Conservation (phyloP, 225 moss, liverwort and hornwort species). For the Neckera pumila region DNA sequence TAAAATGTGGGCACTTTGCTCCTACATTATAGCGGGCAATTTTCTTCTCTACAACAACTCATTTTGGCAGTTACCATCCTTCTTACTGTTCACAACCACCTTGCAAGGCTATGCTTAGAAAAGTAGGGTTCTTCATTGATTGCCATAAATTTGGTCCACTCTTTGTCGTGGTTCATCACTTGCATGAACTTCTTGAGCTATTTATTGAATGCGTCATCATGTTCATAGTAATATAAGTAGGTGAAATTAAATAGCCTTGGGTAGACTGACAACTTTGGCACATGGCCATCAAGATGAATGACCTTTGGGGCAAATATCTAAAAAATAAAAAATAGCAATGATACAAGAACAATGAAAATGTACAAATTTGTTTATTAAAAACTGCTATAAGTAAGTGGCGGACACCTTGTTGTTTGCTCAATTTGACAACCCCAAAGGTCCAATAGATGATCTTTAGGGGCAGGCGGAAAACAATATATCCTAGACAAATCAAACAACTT, state of each 20-base stretch:
- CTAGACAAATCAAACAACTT: neutral
- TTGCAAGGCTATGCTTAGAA: too few species aligned
- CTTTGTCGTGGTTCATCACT: too few species aligned
- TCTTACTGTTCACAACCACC: too few species aligned
- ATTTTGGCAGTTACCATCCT: too few species aligned
- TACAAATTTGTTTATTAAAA: neutral
- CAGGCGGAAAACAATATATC: accelerated
- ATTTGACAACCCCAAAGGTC: accelerated
- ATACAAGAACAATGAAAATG: neutral
- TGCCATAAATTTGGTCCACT: too few species aligned
- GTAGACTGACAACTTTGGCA: accelerated
- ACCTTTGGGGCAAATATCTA: neutral
- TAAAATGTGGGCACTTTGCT: too few species aligned
- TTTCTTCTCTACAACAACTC: too few species aligned
- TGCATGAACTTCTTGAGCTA: too few species aligned
- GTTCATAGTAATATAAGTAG: neutral
- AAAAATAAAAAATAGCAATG: neutral
- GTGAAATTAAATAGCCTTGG: neutral
- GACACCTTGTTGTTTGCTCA: neutral
- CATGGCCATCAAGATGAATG: accelerated
- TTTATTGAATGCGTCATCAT: too few species aligned
- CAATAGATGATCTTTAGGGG: neutral
- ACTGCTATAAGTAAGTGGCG: neutral
- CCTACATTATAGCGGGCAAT: too few species aligned
- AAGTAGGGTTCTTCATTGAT: too few species aligned